A percentile compares a stretch with the other conserved stretches of the same genome.
Evolutionary conservation across 1,139 yeast species (phyloP).

Genomic region (Geotrichum klebahnii): DNA sequence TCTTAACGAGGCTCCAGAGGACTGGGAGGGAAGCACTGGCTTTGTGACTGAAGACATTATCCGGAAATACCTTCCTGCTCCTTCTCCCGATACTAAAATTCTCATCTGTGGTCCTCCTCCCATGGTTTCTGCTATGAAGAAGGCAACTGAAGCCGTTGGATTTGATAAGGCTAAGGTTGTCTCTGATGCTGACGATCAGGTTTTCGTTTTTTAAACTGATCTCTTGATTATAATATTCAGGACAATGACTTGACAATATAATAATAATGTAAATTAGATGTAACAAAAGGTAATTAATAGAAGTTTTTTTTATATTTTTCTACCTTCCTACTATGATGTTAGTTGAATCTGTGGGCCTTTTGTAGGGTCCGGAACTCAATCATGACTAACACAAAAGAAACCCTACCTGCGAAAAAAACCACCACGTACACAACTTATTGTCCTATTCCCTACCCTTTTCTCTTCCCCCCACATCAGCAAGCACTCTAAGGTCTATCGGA

Average conservation of each 20-base stretch:
- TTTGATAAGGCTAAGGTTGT: constrained; percentile 85
- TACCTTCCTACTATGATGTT: too few species aligned
- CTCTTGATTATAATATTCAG: too few species aligned
- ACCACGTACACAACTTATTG: constrained; percentile 7
- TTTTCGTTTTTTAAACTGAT: constrained; percentile 77
- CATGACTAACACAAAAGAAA: too few species aligned
- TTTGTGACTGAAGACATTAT: constrained; percentile 76
- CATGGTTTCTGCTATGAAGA: constrained; percentile 75
- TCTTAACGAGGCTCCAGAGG: constrained; percentile 63
- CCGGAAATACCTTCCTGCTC: constrained; percentile 60
- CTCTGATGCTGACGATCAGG: constrained; percentile 88
- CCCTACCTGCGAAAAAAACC: constrained; percentile 1
- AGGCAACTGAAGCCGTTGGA: constrained; percentile 72
- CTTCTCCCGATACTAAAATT: constrained; percentile 62
- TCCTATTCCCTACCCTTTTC: neutral
- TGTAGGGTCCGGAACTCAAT: too few species aligned
- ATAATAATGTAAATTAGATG: too few species aligned
- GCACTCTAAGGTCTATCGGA: too few species aligned
- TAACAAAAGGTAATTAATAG: too few species aligned
- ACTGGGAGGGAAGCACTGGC: constrained; percentile 81
- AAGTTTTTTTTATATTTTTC: too few species aligned
- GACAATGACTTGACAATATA: too few species aligned
- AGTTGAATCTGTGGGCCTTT: too few species aligned
- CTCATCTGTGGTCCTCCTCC: constrained; percentile 95
- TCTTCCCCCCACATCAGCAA: neutral